These are phyloP conservation scores for Hypoxylon sp. DNA, from an alignment of 2,329 filamentous ascomycete species.

Conservation along the genomic window DNA sequence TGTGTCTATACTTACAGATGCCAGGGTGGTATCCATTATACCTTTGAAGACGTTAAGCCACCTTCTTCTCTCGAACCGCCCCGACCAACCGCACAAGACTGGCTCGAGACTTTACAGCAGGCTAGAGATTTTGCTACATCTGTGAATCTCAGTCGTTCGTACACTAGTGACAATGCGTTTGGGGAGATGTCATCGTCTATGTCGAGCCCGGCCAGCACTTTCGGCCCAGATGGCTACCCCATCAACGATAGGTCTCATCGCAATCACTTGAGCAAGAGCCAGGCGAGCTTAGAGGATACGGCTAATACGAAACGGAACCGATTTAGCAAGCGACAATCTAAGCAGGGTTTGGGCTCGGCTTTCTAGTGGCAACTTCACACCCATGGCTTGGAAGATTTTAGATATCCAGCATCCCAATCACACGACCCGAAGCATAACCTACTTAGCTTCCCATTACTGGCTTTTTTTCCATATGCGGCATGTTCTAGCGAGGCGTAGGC, in stretches of 20 bases:
- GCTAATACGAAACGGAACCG: constrained; percentile 67
- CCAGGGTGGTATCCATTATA: constrained; percentile 88
- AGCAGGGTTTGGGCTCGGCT: constrained; percentile 90
- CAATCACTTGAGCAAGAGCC: constrained; percentile 70
- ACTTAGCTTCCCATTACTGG: constrained; percentile 28
- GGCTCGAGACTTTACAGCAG: constrained; percentile 89
- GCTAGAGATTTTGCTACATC: constrained; percentile 86
- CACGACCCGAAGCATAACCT: constrained; percentile 17
- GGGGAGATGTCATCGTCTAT: constrained; percentile 77
- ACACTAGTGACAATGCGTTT: constrained; percentile 75
- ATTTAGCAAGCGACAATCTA: constrained; percentile 94
- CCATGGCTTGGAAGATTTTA: constrained; percentile 30
- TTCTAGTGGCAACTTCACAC: constrained; percentile 66
- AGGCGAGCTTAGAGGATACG: constrained; percentile 66
- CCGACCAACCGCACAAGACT: constrained; percentile 83
- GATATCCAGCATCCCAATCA: constrained; percentile 31
- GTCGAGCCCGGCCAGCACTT: constrained; percentile 81
- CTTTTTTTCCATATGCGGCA: constrained; percentile 48
- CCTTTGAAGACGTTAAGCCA: constrained; percentile 92
- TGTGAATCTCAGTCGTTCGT: constrained; percentile 75
- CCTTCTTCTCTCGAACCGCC: constrained; percentile 66
- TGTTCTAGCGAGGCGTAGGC: constrained; percentile 54
- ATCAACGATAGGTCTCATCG: constrained; percentile 66
- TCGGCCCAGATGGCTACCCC: constrained; percentile 67
- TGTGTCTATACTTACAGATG: constrained; percentile 41